A percentile compares a stretch with the other conserved stretches of the same genome.
phyloP scores from a whole-genome alignment of 2,329 filamentous ascomycete genomes.

The Cadophora sp. region DNA sequence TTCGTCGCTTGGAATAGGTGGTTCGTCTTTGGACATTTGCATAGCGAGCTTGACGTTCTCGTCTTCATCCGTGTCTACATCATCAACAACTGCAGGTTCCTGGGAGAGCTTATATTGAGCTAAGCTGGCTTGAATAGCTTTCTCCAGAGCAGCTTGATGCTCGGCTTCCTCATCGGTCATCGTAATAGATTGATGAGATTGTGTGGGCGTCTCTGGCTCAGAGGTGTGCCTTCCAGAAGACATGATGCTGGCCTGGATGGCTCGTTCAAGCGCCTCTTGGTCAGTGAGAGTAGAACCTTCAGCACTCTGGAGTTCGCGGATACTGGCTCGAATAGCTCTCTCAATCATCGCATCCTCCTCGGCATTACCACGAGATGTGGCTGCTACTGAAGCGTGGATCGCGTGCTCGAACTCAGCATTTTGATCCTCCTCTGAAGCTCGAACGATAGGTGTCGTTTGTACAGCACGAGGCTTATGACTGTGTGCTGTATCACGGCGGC shows the following conservation, averaged over 20 bases:
- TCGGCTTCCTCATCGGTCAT: slow-evolving; percentile 54
- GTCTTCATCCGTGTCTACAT: slow-evolving; percentile 35
- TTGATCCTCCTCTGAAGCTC: slow-evolving; percentile 44
- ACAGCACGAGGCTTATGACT: slow-evolving; percentile 33
- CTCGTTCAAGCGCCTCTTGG: slow-evolving; percentile 54
- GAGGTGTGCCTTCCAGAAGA: slow-evolving; percentile 46
- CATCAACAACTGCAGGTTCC: neutral
- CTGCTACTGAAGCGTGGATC: slow-evolving; percentile 71
- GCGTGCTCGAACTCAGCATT: slow-evolving; percentile 73
- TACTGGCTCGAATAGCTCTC: slow-evolving; percentile 74
- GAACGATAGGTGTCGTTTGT: slow-evolving; percentile 28
- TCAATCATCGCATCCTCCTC: slow-evolving; percentile 76
- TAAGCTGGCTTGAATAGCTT: slow-evolving; percentile 61
- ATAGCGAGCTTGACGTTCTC: slow-evolving; percentile 38
- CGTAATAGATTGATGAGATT: neutral
- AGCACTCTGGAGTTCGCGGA: slow-evolving; percentile 60
- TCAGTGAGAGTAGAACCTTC: slow-evolving; percentile 38
- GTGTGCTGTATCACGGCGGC: slow-evolving; percentile 32
- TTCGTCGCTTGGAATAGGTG: slow-evolving; percentile 13
- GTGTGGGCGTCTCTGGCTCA: neutral
- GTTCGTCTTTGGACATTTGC: slow-evolving; percentile 44
- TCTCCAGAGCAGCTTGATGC: slow-evolving; percentile 61
- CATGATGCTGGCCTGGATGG: slow-evolving; percentile 56
- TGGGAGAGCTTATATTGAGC: slow-evolving; percentile 25
- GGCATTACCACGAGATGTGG: slow-evolving; percentile 72